Evolutionary conservation across 1,139 yeast genomes (phyloP).

Genomic region (Hansenula sp.): DNA sequence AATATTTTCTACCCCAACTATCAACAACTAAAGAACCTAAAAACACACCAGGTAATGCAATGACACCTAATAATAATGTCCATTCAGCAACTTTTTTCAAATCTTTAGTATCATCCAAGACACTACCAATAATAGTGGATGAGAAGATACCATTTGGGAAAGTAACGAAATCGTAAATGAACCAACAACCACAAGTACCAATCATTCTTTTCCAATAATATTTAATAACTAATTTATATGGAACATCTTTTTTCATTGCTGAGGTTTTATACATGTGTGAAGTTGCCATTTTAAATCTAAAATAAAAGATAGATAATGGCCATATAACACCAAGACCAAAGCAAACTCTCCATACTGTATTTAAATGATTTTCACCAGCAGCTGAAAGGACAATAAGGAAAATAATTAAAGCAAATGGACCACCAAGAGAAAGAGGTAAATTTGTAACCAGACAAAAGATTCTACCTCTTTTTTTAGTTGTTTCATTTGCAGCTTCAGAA

Average conservation of each 20-base stretch:
- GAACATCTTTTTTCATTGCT: conserved; percentile 48
- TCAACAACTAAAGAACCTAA: conserved; percentile 54
- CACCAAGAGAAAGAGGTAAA: conserved; percentile 69
- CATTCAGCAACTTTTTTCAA: conserved; percentile 50
- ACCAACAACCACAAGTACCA: conserved; percentile 61
- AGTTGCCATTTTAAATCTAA: conserved; percentile 68
- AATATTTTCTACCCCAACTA: conserved; percentile 51
- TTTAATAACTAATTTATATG: conserved; percentile 46
- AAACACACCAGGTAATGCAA: conserved; percentile 57
- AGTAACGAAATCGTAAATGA: conserved; percentile 60
- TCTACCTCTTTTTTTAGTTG: conserved; percentile 58
- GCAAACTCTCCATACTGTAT: conserved; percentile 69
- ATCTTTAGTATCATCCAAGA: conserved; percentile 34
- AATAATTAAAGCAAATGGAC: conserved; percentile 67
- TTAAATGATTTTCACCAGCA: conserved; percentile 41
- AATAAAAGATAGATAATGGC: conserved; percentile 70
- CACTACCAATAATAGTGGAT: conserved; percentile 43
- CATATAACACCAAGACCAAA: conserved; percentile 72
- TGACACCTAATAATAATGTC: conserved; percentile 47
- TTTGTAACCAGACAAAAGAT: conserved; percentile 64
- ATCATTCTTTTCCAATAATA: conserved; percentile 51
- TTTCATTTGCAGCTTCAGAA: conserved; percentile 71
- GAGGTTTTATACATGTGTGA: conserved; percentile 51
- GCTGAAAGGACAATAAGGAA: conserved; percentile 65
- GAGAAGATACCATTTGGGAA: conserved; percentile 62